Percentiles rank a stretch among this genome's conserved stretches.
phyloP scores from a whole-genome alignment of 176 grass and related monocot species.

The Carex parvula region DNA sequence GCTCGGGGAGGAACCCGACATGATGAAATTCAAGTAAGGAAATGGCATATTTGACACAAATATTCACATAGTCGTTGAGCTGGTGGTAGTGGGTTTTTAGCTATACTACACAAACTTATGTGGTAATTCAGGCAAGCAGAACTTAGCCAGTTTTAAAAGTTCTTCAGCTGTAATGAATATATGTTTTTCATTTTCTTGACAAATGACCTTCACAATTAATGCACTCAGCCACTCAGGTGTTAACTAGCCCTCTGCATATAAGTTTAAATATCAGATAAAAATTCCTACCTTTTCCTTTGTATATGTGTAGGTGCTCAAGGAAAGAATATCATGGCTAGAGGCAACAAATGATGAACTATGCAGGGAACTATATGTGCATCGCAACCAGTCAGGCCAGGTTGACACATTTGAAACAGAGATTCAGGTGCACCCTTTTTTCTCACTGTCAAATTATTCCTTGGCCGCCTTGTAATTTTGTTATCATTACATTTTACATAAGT shows the following conservation, averaged over 20 bases:
- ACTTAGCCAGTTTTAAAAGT: neutral
- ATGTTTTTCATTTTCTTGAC: neutral
- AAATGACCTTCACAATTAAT: neutral
- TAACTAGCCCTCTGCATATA: neutral
- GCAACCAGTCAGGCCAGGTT: slow-evolving; percentile 32
- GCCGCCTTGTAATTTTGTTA: neutral
- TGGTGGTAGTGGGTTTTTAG: neutral
- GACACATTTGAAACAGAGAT: slow-evolving; percentile 61
- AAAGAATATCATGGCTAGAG: slow-evolving; percentile 91
- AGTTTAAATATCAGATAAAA: neutral
- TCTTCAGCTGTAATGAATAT: neutral
- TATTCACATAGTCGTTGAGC: neutral
- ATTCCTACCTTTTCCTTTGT: neutral
- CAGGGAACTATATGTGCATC: slow-evolving; percentile 63
- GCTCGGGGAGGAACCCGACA: slow-evolving; percentile 57
- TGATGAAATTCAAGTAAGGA: slow-evolving; percentile 88
- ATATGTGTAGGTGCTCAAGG: slow-evolving; percentile 69
- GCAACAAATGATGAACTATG: slow-evolving; percentile 85
- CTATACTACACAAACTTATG: neutral
- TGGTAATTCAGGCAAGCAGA: neutral
- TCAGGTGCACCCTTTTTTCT: slow-evolving; percentile 41
- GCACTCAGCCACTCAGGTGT: neutral
- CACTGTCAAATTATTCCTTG: slow-evolving; percentile 30
- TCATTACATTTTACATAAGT: neutral
- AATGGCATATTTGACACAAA: neutral